Evolutionary conservation across 2,329 filamentous ascomycete species (phyloP), one percentile per base, ranked within the genome.

Genomic region (Alternaria triticina): DNA sequence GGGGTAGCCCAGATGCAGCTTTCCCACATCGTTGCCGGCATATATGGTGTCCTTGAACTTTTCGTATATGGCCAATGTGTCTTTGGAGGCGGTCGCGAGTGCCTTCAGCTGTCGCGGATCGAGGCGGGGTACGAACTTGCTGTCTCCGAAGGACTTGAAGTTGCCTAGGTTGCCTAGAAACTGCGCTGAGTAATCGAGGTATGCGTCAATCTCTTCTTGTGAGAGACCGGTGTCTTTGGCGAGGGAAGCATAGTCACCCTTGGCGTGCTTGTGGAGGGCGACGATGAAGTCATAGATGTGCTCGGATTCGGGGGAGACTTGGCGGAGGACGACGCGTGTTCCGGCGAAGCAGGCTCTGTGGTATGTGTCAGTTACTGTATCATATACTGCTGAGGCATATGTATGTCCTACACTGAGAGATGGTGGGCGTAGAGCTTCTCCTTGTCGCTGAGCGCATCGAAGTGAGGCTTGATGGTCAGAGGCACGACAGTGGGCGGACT

Each of bases 391-490:
- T 17, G 49, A 43, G 6, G 57, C 23, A 25, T 40, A 13, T 10
- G 3, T 6, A 40, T 27, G 17, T 17, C 70, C 56, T 74, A 81
- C 80, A 79, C 61, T 40, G 79, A 81, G 63, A 81, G 74, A 58
- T 80, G 94, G 82, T 97, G 94, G 68, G 94, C 92, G 85, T 97
- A 97, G 77, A 91, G 90, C 84, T 95, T 94, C 83, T 97, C 89
- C 77, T 91, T 85, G 74, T 92, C 88, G 57, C 83, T 86, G 65
- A 96, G 81, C 36, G 89, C 88, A 59, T 95, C 91, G 74, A 98
- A 99, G 82, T 98, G 95, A 77, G 93, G 92, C 82, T 93, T 93
- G 79, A 98, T 96, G 79, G 93, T 90, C 54, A 99, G 88, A 51
- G 90, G 89, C 62, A 97, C 95, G 60, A 97, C 89, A 52, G 90